Evolutionary conservation across 371 early-diverging fungal species (phyloP), one percentile per base, ranked within the genome.

Genomic region (Rhizomucor miehei): DNA sequence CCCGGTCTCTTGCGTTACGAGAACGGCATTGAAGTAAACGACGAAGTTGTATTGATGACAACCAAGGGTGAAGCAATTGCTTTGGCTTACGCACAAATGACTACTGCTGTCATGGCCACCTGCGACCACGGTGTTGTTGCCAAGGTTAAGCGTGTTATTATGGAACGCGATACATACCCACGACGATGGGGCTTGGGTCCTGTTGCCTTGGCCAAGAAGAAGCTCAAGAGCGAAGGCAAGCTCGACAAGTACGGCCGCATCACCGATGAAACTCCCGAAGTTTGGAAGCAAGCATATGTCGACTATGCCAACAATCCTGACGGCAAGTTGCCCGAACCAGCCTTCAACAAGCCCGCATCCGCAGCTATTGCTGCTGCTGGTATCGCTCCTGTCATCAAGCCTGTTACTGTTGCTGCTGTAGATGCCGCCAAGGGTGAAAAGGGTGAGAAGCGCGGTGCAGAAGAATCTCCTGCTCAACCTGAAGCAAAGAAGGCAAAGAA

Each of bases 41-140:
- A 95, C 64, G 94, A 96, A 71, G 88, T 99, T 57, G 98, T 99
- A 19, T 74, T 99, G 60, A 98, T 99, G 89, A 97, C 99, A 39
- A 97, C 99, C 57, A 99, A 99, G 87, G 99, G 99, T 64, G 99
- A 99, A 73, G 99, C 99, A 34, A 93, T 99, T 63, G 99, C 99
- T 36, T 79, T 99, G 11, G 99, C 88, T 44, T 91, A 93, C 60
- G 97, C 99, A 20, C 87, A 91, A 71, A 98, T 99, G 93, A 90
- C 93, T 29, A 95, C 98, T 10, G 87, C 96, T 21, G 97, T 97
- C 57, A 95, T 99, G 92, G 92, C 75, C 24, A 78, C 73, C 17
- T 78, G 79, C 44, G 87, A 87, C 53, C 94, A 94, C 70, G 99
- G 99, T 44, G 92, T 98, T 21, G 97, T 99, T 51, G 93, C 97